Conservation (phyloP, 2,329 filamentous ascomycete genomes). For the Ceratocystis harringtonii region DNA sequence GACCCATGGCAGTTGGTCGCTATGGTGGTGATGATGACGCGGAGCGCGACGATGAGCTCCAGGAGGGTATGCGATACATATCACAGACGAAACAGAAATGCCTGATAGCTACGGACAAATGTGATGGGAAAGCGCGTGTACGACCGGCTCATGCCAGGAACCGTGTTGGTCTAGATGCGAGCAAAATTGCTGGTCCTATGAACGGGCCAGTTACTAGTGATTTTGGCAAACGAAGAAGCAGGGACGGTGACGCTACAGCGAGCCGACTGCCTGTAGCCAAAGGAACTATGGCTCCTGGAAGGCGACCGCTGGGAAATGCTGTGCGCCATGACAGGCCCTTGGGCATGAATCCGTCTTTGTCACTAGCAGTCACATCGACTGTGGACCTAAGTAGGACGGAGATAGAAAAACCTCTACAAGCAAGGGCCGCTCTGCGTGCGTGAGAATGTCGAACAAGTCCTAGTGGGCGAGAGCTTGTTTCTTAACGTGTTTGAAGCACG, state of each 20-base stretch:
- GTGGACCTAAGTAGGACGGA: neutral
- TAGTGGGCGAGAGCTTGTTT: neutral
- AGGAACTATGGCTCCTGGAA: neutral
- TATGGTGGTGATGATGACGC: slow-evolving; percentile 37
- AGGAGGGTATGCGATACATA: slow-evolving; percentile 70
- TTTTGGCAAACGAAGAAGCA: neutral
- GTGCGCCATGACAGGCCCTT: neutral
- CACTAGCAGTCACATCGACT: neutral
- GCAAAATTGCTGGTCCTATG: slow-evolving; percentile 5
- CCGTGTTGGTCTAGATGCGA: neutral
- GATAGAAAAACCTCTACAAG: neutral
- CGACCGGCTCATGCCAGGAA: neutral
- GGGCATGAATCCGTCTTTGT: neutral
- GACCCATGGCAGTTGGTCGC: neutral
- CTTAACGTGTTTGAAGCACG: neutral
- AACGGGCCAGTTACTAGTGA: slow-evolving; percentile 1
- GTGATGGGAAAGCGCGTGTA: slow-evolving; percentile 9
- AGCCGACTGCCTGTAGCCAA: neutral
- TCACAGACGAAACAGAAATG: slow-evolving; percentile 77
- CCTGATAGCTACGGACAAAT: slow-evolving; percentile 23
- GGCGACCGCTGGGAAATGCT: neutral
- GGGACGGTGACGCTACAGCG: neutral
- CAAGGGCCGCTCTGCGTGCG: neutral
- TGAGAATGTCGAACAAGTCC: neutral
- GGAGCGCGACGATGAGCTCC: slow-evolving; percentile 51